Evolutionary conservation across 164 flowering plant species (phyloP).

Genomic region (Nelumbo lutea): DNA sequence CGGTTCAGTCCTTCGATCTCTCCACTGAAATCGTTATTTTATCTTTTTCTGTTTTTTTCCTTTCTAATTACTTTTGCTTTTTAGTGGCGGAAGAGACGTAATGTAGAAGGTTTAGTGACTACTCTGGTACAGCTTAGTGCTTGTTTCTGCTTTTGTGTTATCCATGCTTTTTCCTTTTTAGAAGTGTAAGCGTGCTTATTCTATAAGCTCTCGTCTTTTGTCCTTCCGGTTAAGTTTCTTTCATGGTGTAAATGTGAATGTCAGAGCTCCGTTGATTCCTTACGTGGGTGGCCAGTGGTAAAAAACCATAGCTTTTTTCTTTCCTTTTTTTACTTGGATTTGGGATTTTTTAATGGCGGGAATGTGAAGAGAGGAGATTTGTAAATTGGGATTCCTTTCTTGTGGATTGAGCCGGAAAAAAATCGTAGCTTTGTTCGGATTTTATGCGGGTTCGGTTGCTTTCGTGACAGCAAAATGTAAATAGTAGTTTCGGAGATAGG

Average conservation of each 20-base stretch:
- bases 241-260: slow-evolving; percentile 6
- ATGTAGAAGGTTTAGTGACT: slow-evolving; percentile 5
- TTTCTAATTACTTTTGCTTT: background rate
- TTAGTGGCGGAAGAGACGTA: background rate
- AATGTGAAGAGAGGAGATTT: slow-evolving; percentile 11
- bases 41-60: background rate
- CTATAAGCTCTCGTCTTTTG: background rate
- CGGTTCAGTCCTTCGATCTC: background rate
- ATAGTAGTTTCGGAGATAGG: background rate
- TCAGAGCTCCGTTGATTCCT: slow-evolving; percentile 20
- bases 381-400: slow-evolving; percentile 26
- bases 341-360: background rate
- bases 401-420: slow-evolving; percentile 18
- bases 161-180: too few species aligned
- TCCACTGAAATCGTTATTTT: background rate
- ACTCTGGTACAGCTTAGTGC: background rate
- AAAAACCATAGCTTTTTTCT: slow-evolving; percentile 19
- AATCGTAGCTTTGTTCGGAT: slow-evolving; percentile 4
- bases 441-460: slow-evolving; percentile 8
- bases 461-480: background rate
- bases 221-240: background rate
- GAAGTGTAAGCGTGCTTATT: too few species aligned
- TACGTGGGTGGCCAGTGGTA: slow-evolving; percentile 25
- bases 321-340: background rate
- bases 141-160: background rate